These are phyloP conservation scores for Myochromella boudieri DNA, from an alignment of 768 basidiomycete species.

Conservation along the genomic window DNA sequence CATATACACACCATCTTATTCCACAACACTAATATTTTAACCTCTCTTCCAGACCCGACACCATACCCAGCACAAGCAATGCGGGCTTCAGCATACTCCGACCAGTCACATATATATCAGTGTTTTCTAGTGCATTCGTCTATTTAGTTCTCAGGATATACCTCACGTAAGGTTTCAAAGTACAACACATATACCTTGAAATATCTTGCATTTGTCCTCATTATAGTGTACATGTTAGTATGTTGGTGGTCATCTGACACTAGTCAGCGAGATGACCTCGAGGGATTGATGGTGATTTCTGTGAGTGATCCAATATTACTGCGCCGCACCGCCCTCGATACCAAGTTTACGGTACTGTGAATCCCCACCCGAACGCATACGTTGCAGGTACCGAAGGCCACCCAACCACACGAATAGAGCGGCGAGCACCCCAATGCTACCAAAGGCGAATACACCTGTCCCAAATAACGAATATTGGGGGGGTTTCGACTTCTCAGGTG, in stretches of 20 bases:
- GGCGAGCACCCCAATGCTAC: constrained; percentile 45
- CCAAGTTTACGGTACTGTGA: constrained; percentile 45
- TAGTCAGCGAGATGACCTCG: too few relatives aligned
- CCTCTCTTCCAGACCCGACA: constrained; percentile 36
- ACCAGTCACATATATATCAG: neutral
- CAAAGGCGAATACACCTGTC: constrained; percentile 33
- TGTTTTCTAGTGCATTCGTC: constrained; percentile 1
- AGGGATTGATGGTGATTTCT: too few relatives aligned
- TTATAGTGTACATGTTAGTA: too few relatives aligned
- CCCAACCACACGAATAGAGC: constrained; percentile 52
- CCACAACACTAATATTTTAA: too few relatives aligned
- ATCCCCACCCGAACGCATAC: constrained; percentile 35
- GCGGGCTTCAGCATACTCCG: neutral
- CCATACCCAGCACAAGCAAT: constrained; percentile 20
- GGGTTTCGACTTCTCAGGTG: constrained; percentile 13
- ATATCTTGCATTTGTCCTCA: too few relatives aligned
- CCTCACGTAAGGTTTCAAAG: too few relatives aligned
- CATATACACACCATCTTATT: neutral
- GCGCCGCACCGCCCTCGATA: constrained; percentile 47
- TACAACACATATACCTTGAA: too few relatives aligned
- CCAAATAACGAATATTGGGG: constrained; percentile 23
- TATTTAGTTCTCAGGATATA: too few relatives aligned
- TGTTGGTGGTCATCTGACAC: too few relatives aligned
- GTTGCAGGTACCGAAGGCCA: constrained; percentile 44
- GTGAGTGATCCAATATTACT: constrained; percentile 44